These are phyloP conservation scores for Serendipita vermifera DNA, from an alignment of 768 basidiomycete genomes.

Conservation along the genomic window DNA sequence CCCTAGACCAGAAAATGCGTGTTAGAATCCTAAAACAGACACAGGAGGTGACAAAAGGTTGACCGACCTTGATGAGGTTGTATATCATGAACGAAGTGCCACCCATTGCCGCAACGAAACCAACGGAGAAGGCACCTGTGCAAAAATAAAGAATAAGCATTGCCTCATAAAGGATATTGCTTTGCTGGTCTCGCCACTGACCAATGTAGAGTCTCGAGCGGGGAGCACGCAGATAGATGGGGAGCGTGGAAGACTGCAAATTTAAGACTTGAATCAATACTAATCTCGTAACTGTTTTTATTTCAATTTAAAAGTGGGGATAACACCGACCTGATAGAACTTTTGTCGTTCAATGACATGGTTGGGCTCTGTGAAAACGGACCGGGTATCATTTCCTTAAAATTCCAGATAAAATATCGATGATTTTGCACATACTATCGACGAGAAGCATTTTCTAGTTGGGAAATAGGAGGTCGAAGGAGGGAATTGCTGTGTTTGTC, in stretches of 20 bases:
- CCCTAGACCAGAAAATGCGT: no score
- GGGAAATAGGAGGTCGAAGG: not conserved
- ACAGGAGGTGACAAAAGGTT: not conserved
- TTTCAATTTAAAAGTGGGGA: not conserved
- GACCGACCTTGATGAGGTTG: constrained; percentile 30
- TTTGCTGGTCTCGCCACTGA: constrained; percentile 24
- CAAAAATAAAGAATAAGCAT: not conserved
- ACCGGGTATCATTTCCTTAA: no score
- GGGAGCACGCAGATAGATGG: constrained; percentile 48
- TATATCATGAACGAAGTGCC: constrained; percentile 40
- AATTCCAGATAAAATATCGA: no score
- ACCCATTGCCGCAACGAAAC: constrained; percentile 42
- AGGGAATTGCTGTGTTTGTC: constrained; percentile 4
- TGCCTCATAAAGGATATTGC: not conserved
- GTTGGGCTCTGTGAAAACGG: constrained; percentile 43
- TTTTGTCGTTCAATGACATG: constrained; percentile 51
- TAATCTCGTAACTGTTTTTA: constrained; percentile 10
- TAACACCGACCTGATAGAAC: constrained; percentile 44
- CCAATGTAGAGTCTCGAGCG: constrained; percentile 53
- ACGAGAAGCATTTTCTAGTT: constrained; percentile 1
- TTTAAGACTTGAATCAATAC: constrained; percentile 24
- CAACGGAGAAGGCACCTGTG: constrained; percentile 41
- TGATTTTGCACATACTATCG: not conserved
- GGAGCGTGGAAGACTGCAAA: constrained; percentile 30
- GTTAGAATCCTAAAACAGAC: no score